These are phyloP conservation scores for Fraxinus pennsylvanica DNA, from an alignment of 257 asterid species.

Conservation along the genomic window DNA sequence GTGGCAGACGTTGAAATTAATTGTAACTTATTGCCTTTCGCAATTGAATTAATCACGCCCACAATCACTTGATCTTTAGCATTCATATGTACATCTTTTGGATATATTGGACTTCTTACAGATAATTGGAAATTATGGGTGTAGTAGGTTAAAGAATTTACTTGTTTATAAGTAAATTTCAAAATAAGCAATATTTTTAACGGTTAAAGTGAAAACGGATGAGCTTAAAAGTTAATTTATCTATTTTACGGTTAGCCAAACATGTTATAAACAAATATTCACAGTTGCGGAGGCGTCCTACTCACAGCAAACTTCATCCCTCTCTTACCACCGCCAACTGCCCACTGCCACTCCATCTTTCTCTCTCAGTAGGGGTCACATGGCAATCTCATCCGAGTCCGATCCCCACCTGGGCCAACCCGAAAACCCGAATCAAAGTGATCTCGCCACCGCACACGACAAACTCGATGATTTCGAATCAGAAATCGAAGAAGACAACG, in stretches of 20 bases:
- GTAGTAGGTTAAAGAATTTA: no score
- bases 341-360: constrained; percentile 7
- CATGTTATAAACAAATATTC: background rate
- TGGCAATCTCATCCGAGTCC: constrained; percentile 34
- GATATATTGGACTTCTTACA: no score
- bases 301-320: background rate
- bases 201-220: no score
- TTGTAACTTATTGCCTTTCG: no score
- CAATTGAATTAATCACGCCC: no score
- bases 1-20: no score
- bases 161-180: no score
- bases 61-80: no score
- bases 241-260: background rate
- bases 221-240: no score
- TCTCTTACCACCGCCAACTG: constrained; percentile 15
- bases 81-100: no score
- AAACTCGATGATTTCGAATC: constrained; percentile 32
- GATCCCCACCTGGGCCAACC: constrained; percentile 11
- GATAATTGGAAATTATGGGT: no score
- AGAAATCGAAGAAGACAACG: constrained; percentile 30
- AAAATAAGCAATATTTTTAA: no score
- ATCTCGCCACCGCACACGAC: constrained; percentile 21
- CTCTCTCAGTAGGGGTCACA: background rate
- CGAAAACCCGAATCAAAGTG: constrained; percentile 19
- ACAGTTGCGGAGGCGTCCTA: background rate